These are phyloP conservation scores for Phytophthora hibernalis DNA, from an alignment of 352 stramenopile genomes.

Conservation along the genomic window DNA sequence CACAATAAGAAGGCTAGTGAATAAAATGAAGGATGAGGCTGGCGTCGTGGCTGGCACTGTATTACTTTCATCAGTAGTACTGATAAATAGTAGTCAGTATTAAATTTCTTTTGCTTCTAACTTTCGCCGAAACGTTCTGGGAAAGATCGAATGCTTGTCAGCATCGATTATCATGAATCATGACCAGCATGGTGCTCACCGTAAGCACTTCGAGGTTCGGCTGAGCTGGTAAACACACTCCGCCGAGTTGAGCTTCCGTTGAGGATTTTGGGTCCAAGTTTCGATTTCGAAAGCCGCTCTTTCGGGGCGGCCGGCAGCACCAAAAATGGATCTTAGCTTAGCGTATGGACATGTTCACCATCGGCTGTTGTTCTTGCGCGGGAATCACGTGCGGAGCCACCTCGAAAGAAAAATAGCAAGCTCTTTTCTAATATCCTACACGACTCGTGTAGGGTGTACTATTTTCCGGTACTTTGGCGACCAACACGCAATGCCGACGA, in stretches of 20 bases:
- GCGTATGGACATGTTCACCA: no score
- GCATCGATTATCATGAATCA: no score
- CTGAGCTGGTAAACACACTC: neutral
- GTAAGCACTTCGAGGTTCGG: no score
- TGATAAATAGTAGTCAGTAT: no score
- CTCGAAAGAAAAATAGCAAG: neutral
- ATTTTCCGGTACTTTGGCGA: neutral
- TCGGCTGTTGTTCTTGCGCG: slow-evolving; percentile 13
- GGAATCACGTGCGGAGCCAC: slow-evolving; percentile 22
- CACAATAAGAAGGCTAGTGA: neutral
- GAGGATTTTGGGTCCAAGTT: neutral
- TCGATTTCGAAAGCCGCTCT: neutral
- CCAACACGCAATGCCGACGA: no score
- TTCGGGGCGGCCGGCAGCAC: neutral
- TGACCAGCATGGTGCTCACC: no score
- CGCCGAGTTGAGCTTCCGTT: neutral
- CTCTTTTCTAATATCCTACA: slow-evolving; percentile 1
- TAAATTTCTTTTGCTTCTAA: no score
- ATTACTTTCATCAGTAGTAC: no score
- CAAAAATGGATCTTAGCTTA: neutral
- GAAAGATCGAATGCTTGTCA: no score
- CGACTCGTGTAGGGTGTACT: no score
- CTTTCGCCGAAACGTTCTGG: no score
- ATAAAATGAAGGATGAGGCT: neutral
- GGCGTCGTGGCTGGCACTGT: no score